Evolutionary conservation across 1,139 yeast genomes (phyloP).

Genomic region (Sugiyamaella xylanicola): DNA sequence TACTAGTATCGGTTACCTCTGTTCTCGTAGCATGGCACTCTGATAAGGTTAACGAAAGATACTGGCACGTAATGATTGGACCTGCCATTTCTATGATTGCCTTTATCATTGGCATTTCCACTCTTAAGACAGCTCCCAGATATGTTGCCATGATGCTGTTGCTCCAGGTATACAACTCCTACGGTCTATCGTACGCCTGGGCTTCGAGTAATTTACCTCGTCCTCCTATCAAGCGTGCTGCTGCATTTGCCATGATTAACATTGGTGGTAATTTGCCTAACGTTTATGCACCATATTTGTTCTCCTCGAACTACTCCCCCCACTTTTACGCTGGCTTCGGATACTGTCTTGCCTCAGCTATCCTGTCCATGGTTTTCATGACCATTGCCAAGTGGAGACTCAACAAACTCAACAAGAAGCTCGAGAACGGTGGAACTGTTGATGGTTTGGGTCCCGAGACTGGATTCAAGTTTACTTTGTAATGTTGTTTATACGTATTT

Average conservation of each 20-base stretch:
- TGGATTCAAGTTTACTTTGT: constrained; percentile 32
- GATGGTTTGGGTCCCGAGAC: constrained; percentile 37
- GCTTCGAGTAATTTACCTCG: constrained; percentile 54
- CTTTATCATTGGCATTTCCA: constrained; percentile 57
- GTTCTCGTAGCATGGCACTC: constrained; percentile 60
- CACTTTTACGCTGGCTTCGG: constrained; percentile 37
- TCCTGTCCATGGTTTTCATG: constrained; percentile 27
- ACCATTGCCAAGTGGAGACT: constrained; percentile 27
- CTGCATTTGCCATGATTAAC: constrained; percentile 37
- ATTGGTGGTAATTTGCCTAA: constrained; percentile 37
- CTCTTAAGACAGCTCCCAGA: constrained; percentile 59
- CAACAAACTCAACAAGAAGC: constrained; percentile 30
- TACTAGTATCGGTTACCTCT: constrained; percentile 56
- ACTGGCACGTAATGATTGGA: constrained; percentile 54
- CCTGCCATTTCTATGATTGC: constrained; percentile 50
- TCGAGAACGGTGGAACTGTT: constrained; percentile 34
- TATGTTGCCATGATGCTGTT: constrained; percentile 63
- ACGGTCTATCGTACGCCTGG: constrained; percentile 59
- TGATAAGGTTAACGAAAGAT: constrained; percentile 57
- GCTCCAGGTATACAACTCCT: constrained; percentile 61
- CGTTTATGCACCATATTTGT: constrained; percentile 35
- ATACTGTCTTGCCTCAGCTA: constrained; percentile 31
- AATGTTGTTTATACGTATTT: constrained; percentile 6
- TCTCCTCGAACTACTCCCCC: constrained; percentile 32
- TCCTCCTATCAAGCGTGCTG: constrained; percentile 56